Evolutionary conservation across 2,329 filamentous ascomycete species (phyloP), one percentile per base, ranked within the genome.

Genomic region (Ramichloridium luteum): DNA sequence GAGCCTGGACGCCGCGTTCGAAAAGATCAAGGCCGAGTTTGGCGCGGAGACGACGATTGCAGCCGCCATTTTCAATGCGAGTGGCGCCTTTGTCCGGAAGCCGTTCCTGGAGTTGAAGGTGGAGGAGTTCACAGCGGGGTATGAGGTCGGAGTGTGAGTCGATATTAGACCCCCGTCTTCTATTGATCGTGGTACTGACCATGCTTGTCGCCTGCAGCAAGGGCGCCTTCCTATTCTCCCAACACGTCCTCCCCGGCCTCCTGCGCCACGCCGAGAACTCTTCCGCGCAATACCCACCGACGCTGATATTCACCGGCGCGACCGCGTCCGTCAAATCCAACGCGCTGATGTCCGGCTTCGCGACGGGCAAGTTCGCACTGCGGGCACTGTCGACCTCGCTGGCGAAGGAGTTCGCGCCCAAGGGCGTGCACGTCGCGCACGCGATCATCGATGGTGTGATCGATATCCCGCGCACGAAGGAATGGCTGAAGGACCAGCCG

Each of bases 241-340:
- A 88, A 54, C 64, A 67, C 3, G 63, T 72, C 1, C 59, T 93
- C 1, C 84, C 85, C 0, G 64, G 77, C 1, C 69, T 93, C 1
- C 66, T 86, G 2, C 65, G 74, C 13, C 65, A 75, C 0, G 68
- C 74, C 1, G 47, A 59, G 23, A 47, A 51, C 25, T 53, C 56
- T 18, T 54, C 56, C 0, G 56, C 69, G 0, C 62, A 68, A 17
- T 58, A 83, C 49, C 81, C 84, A 4, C 84, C 84, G 0, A 78
- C 79, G 0, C 62, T 93, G 13, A 78, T 93, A 48, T 80, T 92
- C 57, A 93, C 85, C 0, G 85, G 85, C 17, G 84, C 85, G 0
- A 93, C 85, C 0, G 85, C 83, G 0, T 82, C 78, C 0, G 45
- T 88, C 12, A 79, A 77, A 47, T 80, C 80, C 3, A 78, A 74